Base-by-base conservation (phyloP, 805 yeast species). In the Blastobotrys parvus region DNA sequence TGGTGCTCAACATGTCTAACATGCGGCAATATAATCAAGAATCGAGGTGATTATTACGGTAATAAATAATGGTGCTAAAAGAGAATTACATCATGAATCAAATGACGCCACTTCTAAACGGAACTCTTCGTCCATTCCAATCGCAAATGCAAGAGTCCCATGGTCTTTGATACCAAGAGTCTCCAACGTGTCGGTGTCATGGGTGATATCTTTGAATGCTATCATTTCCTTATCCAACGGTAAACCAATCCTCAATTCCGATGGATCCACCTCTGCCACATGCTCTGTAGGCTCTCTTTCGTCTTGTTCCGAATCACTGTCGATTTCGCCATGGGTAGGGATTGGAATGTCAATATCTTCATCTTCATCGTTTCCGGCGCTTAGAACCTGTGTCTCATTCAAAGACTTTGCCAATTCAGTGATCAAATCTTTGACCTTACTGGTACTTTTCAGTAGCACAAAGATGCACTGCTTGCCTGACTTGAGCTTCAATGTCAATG, bases 381-480 rank as follows among this genome's bases (percentile, higher is more conserved):
- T 32, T n/a, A 45, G 37, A 4, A 43, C 36, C 13, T 45, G 23
- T 10, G 48, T 20, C 20, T 42, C 43, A 19, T 48, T 45, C 38
- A 48, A 25, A n/a, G 46, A 37, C 19, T 39, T 36, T 18, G 46
- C 52, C 38, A 45, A 44, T 21, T 36, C 21, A n/a, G 35, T 29
- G 17, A 43, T 41, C 38, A 57, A 47, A 15, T 39, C 45, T 21
- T 49, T 53, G 13, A 56, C 48, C 13, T 61, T 56, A 4, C 44
- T 49, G 22, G 17, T 35, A 34, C 17, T 49, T 45, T 19, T 35
- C 19, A 27, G 38, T 11, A 43, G 55, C 43, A 41, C 47, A 47
- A 41, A 46, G 23, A 48, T 36, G 2, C 46, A 42, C 15, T 35
- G 19, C 18, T 38, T 36, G n/a, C 33, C 32, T 29, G 39, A 33